Percentiles rank a stretch among this genome's conserved stretches.
These are phyloP conservation scores for Camelina laxa DNA, from an alignment of 345 rosid genomes.

Conservation along the genomic window DNA sequence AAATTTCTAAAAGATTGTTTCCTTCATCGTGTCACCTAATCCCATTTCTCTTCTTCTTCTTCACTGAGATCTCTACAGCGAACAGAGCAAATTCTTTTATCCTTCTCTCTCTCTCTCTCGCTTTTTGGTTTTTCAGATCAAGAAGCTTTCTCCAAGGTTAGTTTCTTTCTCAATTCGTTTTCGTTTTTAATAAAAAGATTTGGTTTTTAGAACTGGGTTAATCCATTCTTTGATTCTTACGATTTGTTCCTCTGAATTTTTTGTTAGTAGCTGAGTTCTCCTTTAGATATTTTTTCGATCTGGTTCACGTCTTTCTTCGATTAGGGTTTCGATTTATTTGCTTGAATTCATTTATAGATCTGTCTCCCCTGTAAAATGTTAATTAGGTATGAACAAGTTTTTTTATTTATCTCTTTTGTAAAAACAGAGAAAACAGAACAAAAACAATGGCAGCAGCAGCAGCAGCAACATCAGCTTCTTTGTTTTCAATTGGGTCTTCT, in stretches of 20 bases:
- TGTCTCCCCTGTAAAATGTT: neutral
- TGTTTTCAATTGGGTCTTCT: constrained; percentile 63
- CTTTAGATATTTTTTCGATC: neutral
- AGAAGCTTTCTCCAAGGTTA: constrained; percentile 26
- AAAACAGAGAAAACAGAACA: constrained; percentile 29
- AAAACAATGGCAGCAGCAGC: constrained; percentile 70
- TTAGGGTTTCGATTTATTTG: constrained; percentile 6
- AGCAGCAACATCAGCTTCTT: constrained; percentile 72
- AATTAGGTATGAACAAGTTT: neutral
- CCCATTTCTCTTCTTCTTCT: constrained; percentile 14
- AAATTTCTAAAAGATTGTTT: too few relatives aligned
- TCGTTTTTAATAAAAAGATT: too few relatives aligned
- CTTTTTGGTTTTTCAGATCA: neutral
- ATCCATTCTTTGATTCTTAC: neutral
- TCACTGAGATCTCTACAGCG: neutral
- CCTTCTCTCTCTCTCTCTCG: neutral
- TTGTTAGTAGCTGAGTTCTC: neutral
- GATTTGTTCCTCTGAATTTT: too few relatives aligned
- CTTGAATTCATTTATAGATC: neutral
- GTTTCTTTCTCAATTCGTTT: constrained; percentile 9
- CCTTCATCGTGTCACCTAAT: constrained; percentile 20
- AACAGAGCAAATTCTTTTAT: constrained; percentile 1
- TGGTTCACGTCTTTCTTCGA: neutral
- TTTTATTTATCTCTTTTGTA: neutral
- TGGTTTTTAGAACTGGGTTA: too few relatives aligned